Percentiles rank a stretch among this genome's conserved stretches.
Conservation (phyloP, 139 green algal genomes). For the Chlorella sp. region DNA sequence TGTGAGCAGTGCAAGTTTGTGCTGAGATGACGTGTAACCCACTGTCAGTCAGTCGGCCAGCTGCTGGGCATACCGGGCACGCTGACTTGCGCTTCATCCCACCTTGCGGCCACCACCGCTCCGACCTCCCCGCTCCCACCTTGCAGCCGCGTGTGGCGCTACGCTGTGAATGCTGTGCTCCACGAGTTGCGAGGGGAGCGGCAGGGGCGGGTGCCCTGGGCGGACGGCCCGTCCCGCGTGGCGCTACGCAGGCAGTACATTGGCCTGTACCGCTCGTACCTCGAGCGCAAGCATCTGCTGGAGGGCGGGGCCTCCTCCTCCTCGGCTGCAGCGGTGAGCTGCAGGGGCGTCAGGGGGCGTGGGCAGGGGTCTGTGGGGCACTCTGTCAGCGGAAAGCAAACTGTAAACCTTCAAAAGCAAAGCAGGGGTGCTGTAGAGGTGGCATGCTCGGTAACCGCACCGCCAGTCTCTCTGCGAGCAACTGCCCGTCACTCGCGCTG, state of each 20-base stretch:
- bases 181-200: conserved; percentile 35
- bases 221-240: background rate
- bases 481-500: too few species aligned
- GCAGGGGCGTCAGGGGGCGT: too few species aligned
- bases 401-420: too few species aligned
- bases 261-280: background rate
- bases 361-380: too few species aligned
- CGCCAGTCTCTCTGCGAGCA: too few species aligned
- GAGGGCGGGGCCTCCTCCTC: background rate
- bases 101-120: background rate
- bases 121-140: background rate
- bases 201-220: conserved; percentile 9
- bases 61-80: background rate
- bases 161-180: conserved; percentile 59
- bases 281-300: conserved; percentile 31
- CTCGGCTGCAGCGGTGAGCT: conserved; percentile 3
- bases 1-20: too few species aligned
- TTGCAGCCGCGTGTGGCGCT: conserved; percentile 49
- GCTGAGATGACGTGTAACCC: too few species aligned
- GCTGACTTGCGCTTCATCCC: background rate
- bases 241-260: conserved; percentile 13
- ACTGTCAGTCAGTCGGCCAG: too few species aligned
- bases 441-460: too few species aligned
- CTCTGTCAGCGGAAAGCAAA: too few species aligned
- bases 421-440: too few species aligned